A percentile compares a stretch with the other conserved stretches of the same genome.
Evolutionary conservation across 495 filamentous ascomycete species (phyloP).

Genomic region (Podospora fimiseda): DNA sequence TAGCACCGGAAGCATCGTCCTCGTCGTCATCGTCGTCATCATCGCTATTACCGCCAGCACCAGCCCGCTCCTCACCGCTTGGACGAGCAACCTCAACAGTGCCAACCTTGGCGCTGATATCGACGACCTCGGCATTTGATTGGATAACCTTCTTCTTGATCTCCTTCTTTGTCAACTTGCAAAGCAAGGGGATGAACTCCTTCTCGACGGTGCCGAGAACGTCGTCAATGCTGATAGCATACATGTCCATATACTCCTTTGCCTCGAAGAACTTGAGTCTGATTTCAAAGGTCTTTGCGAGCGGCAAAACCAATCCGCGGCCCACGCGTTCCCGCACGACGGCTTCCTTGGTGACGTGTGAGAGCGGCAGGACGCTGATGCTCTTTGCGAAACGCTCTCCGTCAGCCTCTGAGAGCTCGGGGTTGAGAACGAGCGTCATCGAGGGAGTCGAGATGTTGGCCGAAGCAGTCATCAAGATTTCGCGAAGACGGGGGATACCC

Average conservation of each 20-base stretch:
- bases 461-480: slow-evolving; percentile 98
- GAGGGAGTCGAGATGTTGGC: slow-evolving; percentile 78
- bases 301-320: slow-evolving; percentile 52
- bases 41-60: slow-evolving; percentile 47
- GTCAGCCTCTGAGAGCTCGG: slow-evolving; percentile 62
- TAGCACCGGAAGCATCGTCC: slow-evolving; percentile 78
- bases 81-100: slow-evolving; percentile 52
- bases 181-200: slow-evolving; percentile 67
- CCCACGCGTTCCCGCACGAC: slow-evolving; percentile 72
- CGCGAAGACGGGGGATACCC: slow-evolving; percentile 92
- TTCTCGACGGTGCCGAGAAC: slow-evolving; percentile 72
- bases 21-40: slow-evolving; percentile 71
- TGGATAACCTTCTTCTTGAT: slow-evolving; percentile 69
- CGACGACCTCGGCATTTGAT: slow-evolving; percentile 56
- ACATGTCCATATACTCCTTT: slow-evolving; percentile 74
- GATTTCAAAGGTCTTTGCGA: slow-evolving; percentile 80
- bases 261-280: slow-evolving; percentile 75
- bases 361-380: slow-evolving; percentile 81
- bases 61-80: slow-evolving; percentile 33
- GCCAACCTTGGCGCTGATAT: slow-evolving; percentile 74
- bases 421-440: slow-evolving; percentile 79
- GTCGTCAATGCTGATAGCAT: slow-evolving; percentile 72
- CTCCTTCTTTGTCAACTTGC: slow-evolving; percentile 61
- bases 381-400: slow-evolving; percentile 81
- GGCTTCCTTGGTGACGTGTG: slow-evolving; percentile 78